A percentile compares a stretch with the other conserved stretches of the same genome.
These are phyloP conservation scores for Nakataea oryzae DNA, from an alignment of 2,329 filamentous ascomycete genomes.

Conservation along the genomic window DNA sequence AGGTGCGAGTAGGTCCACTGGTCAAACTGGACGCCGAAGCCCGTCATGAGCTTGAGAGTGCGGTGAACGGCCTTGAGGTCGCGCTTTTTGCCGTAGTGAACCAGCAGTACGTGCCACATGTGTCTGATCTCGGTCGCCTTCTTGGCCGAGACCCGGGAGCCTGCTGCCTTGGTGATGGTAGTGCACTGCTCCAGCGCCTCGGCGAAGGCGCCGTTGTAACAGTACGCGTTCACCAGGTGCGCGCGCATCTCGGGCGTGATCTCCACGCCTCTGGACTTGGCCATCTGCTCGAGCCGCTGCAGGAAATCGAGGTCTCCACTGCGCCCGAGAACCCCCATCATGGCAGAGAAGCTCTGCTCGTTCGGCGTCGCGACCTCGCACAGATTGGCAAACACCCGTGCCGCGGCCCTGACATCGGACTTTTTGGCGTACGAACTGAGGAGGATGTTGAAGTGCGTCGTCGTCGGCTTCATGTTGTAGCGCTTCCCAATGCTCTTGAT, in stretches of 20 bases:
- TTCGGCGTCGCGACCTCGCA: constrained; percentile 41
- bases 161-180: neutral
- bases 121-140: constrained; percentile 24
- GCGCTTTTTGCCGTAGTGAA: constrained; percentile 55
- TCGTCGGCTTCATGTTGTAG: constrained; percentile 45
- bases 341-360: constrained; percentile 54
- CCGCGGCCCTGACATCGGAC: constrained; percentile 55
- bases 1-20: constrained; percentile 38
- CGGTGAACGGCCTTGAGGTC: constrained; percentile 37
- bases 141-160: neutral
- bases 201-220: constrained; percentile 39
- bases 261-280: constrained; percentile 39
- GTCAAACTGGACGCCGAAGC: constrained; percentile 34
- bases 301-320: constrained; percentile 65
- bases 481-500: constrained; percentile 51
- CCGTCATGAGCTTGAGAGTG: constrained; percentile 37
- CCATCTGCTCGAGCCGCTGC: constrained; percentile 52
- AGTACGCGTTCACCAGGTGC: constrained; percentile 58
- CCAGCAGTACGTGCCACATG: constrained; percentile 72
- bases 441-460: constrained; percentile 64
- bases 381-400: constrained; percentile 54
- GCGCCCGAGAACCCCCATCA: constrained; percentile 62
- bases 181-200: constrained; percentile 28
- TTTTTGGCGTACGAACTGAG: constrained; percentile 52
- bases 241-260: constrained; percentile 49